phyloP scores from a whole-genome alignment of 257 asterid species.

The Agastache rugosa region DNA sequence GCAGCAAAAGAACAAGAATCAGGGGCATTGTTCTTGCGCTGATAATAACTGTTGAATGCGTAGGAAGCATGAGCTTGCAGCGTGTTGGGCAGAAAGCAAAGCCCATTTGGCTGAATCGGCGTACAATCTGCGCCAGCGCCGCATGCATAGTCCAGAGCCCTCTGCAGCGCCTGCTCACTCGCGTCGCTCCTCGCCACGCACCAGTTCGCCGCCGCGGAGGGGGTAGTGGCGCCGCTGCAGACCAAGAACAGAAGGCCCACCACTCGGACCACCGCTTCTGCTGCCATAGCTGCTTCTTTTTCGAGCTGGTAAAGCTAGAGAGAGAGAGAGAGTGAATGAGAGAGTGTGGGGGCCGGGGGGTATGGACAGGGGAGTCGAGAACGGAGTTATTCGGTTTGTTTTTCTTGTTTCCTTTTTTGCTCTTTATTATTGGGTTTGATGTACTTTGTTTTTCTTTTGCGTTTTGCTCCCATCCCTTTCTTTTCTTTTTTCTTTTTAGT shows the following conservation, averaged over 20 bases:
- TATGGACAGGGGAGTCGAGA: conserved; percentile 34
- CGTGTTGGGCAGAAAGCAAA: conserved; percentile 81
- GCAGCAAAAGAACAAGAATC: conserved; percentile 79
- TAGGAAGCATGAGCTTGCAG: conserved; percentile 87
- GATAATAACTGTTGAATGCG: conserved; percentile 83
- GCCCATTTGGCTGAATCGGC: conserved; percentile 66
- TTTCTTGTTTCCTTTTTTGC: conserved; percentile 24
- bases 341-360: neutral
- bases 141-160: conserved; percentile 82
- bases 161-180: conserved; percentile 61
- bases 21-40: conserved; percentile 70
- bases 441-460: conserved; percentile 5
- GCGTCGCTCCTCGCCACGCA: conserved; percentile 89
- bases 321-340: conserved; percentile 5
- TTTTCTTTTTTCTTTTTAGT: neutral
- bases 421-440: conserved; percentile 31
- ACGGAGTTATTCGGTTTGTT: conserved; percentile 23
- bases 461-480: conserved; percentile 5
- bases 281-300: conserved; percentile 32
- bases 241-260: conserved; percentile 35
- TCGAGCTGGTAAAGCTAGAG: conserved; percentile 2
- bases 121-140: conserved; percentile 80
- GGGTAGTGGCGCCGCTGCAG: conserved; percentile 25
- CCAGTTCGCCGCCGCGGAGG: conserved; percentile 56
- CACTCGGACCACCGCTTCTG: conserved; percentile 34